Percentiles rank a stretch among this genome's conserved stretches.
Evolutionary conservation across 2,329 filamentous ascomycete genomes (phyloP).

Genomic region (Trichoderma sp.): DNA sequence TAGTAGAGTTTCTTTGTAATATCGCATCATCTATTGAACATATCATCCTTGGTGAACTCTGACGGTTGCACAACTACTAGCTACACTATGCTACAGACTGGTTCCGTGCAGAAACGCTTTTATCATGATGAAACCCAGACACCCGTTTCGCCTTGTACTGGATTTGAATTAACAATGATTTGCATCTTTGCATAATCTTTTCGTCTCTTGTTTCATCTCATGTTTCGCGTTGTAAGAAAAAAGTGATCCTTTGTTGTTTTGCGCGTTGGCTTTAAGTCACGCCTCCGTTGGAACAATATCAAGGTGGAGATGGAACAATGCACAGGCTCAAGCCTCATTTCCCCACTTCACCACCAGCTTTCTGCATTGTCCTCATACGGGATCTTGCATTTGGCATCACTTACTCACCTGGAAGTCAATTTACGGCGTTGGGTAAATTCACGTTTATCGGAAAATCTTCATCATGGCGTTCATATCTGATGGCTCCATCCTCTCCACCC

Average conservation of each 20-base stretch:
- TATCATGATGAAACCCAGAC: not conserved
- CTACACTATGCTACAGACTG: not conserved
- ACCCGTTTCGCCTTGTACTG: not conserved
- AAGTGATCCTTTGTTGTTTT: not conserved
- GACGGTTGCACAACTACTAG: too few relatives aligned
- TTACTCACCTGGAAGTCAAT: not conserved
- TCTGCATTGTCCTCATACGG: constrained; percentile 13
- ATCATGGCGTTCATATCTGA: not conserved
- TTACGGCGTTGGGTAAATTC: not conserved
- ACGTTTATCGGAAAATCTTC: not conserved
- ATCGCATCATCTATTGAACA: too few relatives aligned
- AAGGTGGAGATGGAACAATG: constrained; percentile 15
- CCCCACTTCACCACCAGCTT: not conserved
- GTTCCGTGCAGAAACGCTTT: not conserved
- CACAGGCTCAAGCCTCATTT: not conserved
- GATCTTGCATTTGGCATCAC: not conserved
- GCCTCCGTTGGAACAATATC: constrained; percentile 16
- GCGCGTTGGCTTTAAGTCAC: not conserved
- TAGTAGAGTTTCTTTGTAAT: not conserved
- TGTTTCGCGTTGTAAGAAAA: not conserved
- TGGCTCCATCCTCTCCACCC: not conserved
- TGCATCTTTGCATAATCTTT: not conserved
- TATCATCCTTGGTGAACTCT: too few relatives aligned
- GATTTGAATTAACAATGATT: not conserved
- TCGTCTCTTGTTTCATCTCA: not conserved